Base-by-base conservation (phyloP, 2,329 filamentous ascomycete species). In the Trichoderma oligosporum region DNA sequence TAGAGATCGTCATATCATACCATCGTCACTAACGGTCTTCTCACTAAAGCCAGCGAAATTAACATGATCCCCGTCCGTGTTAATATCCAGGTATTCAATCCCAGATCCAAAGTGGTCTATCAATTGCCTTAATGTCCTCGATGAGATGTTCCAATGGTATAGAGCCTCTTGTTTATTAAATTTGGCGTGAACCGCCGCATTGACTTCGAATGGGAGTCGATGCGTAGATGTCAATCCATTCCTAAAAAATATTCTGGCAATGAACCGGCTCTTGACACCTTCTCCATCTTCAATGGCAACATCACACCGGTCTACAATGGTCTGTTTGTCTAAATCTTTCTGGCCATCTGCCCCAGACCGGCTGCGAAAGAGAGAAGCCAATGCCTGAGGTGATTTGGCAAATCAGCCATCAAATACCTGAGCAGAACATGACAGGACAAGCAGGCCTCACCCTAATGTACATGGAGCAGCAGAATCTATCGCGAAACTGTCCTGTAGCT, bases 41-140 rank as follows among this genome's bases (percentile, higher is more conserved):
- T 92, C 89, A 0, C 88, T 91, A 66, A 89, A 92, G 67, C 88
- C 91, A 24, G 88, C 89, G 65, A 93, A 89, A 57, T 89, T 88
- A 14, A 88, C 85, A 45, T 87, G 82, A 53, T 88, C 84, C 11
- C 85, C 84, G 60, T 90, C 84, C 0, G 86, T 84, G 66, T 88
- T 87, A 61, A 93, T 86, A 63, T 92, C 89, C 2, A 93, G 79
- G 63, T 91, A 86, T 69, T 93, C 89, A 29, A 89, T 90, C 4
- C 87, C 88, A 1, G 87, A 86, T 0, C 88, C 87, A 66, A 92
- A 92, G 66, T 91, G 88, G 59, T 92, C 89, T 72, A 89, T 86
- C 60, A 91, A 81, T 64, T 91, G 87, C 60, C 86, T 82, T 51
- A 93, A 72, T 0, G 86, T 86, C 58, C 83, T 78, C 2, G 88